These are phyloP conservation scores for Raffaelea albimanens DNA, from an alignment of 2,329 filamentous ascomycete genomes.

Conservation along the genomic window DNA sequence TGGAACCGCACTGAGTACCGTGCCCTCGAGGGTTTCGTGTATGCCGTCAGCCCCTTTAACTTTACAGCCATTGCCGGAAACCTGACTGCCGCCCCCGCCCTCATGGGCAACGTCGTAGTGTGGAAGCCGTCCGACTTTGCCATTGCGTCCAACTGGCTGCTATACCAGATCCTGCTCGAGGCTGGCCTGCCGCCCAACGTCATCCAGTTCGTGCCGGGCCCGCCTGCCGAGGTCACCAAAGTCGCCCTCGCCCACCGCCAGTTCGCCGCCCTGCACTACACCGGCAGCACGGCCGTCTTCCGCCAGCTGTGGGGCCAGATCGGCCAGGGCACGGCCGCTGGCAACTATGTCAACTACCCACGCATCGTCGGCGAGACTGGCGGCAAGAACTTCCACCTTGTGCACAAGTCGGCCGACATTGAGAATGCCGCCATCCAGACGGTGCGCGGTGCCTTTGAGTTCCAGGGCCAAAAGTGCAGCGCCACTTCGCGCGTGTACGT, in stretches of 20 bases:
- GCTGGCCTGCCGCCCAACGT: slow-evolving; percentile 83
- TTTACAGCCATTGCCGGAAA: slow-evolving; percentile 94
- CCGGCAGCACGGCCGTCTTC: slow-evolving; percentile 87
- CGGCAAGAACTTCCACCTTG: slow-evolving; percentile 43
- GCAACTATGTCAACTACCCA: slow-evolving; percentile 69
- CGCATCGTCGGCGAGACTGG: slow-evolving; percentile 40
- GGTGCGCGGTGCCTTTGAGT: slow-evolving; percentile 39
- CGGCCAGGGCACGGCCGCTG: slow-evolving; percentile 68
- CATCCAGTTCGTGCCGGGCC: slow-evolving; percentile 87
- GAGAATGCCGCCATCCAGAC: slow-evolving; percentile 35
- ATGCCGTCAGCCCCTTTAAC: slow-evolving; percentile 91
- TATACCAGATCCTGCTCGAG: slow-evolving; percentile 85
- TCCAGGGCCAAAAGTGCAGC: slow-evolving; percentile 42
- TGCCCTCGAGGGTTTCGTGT: slow-evolving; percentile 89
- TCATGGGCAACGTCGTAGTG: slow-evolving; percentile 89
- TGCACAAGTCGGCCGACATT: slow-evolving; percentile 37
- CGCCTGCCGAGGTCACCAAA: slow-evolving; percentile 75
- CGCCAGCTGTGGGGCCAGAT: slow-evolving; percentile 81
- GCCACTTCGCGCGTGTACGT: slow-evolving; percentile 46
- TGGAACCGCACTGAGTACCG: slow-evolving; percentile 92
- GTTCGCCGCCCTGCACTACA: slow-evolving; percentile 91
- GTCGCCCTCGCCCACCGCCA: slow-evolving; percentile 66
- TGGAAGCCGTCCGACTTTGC: slow-evolving; percentile 94
- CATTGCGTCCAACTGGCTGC: slow-evolving; percentile 81
- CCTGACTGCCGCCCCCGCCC: slow-evolving; percentile 68